Conservation (phyloP, 2,329 filamentous ascomycete genomes). For the Calonectria leucothoes region DNA sequence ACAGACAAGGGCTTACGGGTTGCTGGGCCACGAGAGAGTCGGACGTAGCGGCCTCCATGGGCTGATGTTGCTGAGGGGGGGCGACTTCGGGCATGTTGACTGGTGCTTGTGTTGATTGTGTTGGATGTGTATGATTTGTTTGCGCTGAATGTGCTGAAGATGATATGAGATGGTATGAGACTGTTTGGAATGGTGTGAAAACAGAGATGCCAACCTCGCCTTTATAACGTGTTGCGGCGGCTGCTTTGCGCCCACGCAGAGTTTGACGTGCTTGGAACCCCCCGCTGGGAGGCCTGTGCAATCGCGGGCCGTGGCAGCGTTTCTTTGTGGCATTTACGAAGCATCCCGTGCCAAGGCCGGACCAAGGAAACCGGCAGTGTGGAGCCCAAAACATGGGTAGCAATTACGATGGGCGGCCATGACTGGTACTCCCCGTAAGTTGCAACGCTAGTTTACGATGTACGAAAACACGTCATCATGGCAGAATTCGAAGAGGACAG, state of each 20-base stretch:
- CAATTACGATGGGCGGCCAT: background rate
- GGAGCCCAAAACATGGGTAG: background rate
- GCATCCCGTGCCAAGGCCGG: background rate
- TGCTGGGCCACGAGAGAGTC: background rate
- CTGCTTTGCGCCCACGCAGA: background rate
- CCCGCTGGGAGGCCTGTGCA: background rate
- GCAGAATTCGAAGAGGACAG: no score
- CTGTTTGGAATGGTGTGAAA: background rate
- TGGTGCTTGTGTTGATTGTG: no score
- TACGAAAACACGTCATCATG: no score
- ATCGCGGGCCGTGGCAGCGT: background rate
- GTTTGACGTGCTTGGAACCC: background rate
- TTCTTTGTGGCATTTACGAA: background rate
- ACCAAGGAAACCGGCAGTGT: background rate
- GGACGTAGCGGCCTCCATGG: background rate
- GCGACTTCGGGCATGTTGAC: background rate
- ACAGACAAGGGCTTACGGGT: background rate
- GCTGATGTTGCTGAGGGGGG: background rate
- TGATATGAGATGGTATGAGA: no score
- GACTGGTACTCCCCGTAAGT: no score
- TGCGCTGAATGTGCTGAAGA: no score
- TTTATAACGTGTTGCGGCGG: background rate
- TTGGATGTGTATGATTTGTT: no score
- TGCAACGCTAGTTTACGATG: no score
- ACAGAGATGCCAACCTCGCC: background rate